phyloP scores from a whole-genome alignment of 257 asterid genomes.

The Solanum corneliomulleri region DNA sequence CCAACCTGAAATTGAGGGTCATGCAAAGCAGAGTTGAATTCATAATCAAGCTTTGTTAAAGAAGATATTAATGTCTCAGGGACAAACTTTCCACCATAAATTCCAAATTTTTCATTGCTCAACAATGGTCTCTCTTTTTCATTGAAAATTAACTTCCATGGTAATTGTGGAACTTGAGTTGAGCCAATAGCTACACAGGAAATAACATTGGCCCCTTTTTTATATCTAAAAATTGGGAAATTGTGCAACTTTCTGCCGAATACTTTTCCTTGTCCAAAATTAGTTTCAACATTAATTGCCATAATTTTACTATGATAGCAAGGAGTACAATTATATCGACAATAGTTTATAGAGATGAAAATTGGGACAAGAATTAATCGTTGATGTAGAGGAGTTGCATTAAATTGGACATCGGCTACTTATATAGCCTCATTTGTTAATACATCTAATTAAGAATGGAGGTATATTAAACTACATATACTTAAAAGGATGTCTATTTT shows the following conservation, averaged over 20 bases:
- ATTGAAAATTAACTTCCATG: neutral
- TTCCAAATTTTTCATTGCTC: slow-evolving; percentile 41
- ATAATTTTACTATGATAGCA: neutral
- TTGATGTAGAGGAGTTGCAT: neutral
- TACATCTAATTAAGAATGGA: too few relatives aligned
- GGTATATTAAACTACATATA: too few relatives aligned
- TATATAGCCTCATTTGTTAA: neutral
- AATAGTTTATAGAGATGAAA: neutral
- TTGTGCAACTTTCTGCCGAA: neutral
- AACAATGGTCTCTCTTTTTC: neutral
- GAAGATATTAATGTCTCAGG: slow-evolving; percentile 50
- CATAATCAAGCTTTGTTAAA: slow-evolving; percentile 39
- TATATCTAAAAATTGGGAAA: neutral
- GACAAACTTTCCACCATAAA: slow-evolving; percentile 64
- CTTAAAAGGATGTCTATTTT: too few relatives aligned
- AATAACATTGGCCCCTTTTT: neutral
- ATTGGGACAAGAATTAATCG: neutral
- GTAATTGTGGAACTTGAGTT: neutral
- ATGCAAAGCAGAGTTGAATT: slow-evolving; percentile 23
- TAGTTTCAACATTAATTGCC: neutral
- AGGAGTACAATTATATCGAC: neutral
- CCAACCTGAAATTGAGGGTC: slow-evolving; percentile 51
- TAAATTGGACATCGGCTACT: neutral
- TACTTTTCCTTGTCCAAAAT: neutral
- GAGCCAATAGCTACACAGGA: neutral